Conservation (phyloP, 768 basidiomycete genomes). For the Suillus occidentalis region DNA sequence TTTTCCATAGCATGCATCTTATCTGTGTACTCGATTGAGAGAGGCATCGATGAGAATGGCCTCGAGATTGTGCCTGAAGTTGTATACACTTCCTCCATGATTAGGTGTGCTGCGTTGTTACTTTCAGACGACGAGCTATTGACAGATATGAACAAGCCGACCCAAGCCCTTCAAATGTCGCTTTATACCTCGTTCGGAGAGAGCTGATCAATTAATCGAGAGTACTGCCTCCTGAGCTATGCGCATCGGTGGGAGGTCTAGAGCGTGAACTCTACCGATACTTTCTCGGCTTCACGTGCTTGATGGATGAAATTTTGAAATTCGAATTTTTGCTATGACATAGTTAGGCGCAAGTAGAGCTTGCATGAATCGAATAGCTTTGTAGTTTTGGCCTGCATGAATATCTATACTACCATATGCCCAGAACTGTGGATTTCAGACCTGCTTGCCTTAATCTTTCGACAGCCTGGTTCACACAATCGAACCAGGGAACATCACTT, state of each 20-base stretch:
- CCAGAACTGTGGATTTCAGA: conserved; percentile 41
- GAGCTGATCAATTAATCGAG: conserved; percentile 31
- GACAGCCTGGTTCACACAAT: conserved; percentile 36
- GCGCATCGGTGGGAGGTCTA: not conserved
- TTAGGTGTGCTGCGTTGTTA: conserved; percentile 31
- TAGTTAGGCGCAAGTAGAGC: not conserved
- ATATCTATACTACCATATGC: conserved; percentile 45
- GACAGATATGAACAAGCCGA: conserved; percentile 28
- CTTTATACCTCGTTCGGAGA: conserved; percentile 36
- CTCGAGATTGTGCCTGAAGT: conserved; percentile 32
- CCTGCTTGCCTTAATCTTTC: conserved; percentile 35
- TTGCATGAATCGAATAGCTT: not conserved
- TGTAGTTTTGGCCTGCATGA: not conserved
- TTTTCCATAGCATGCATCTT: conserved; percentile 42
- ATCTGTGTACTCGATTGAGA: conserved; percentile 39
- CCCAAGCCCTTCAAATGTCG: conserved; percentile 43
- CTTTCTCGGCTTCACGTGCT: not conserved
- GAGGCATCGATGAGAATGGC: conserved; percentile 34
- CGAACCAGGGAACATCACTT: conserved; percentile 28
- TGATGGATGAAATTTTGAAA: not conserved
- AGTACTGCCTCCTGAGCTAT: conserved; percentile 5
- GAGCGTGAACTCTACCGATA: too few relatives aligned
- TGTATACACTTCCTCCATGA: conserved; percentile 35
- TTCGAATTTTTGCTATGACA: not conserved
- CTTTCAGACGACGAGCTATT: not conserved